Conservation (phyloP, 129 eudicot genomes). For the Helianthus annuus region HanXRQr2.0-SUNRISE NC_035445.2:130903065-130903564, state of each 20-base stretch:
- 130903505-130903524: background rate
- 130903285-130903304: conserved; percentile 85
- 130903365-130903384: conserved; percentile 16
- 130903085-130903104: too few relatives aligned
- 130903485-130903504: conserved; percentile 27
- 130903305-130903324: conserved; percentile 79
- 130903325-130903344: conserved; percentile 10
- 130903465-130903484: conserved; percentile 92
- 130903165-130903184: too few relatives aligned
- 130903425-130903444: conserved; percentile 61
- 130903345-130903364: background rate
- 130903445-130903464: conserved; percentile 97
- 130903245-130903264: conserved; percentile 91
- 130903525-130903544: too few relatives aligned
- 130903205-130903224: conserved; percentile 61
- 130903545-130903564: too few relatives aligned
- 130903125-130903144: too few relatives aligned
- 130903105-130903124: too few relatives aligned
- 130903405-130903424: conserved; percentile 49
- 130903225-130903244: conserved; percentile 76
- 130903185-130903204: background rate
- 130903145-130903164: too few relatives aligned
- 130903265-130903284: conserved; percentile 86
- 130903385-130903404: background rate
- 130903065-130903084: too few relatives aligned